Base-by-base conservation (phyloP, 768 basidiomycete species). In the Pleurotus djamor region DNA sequence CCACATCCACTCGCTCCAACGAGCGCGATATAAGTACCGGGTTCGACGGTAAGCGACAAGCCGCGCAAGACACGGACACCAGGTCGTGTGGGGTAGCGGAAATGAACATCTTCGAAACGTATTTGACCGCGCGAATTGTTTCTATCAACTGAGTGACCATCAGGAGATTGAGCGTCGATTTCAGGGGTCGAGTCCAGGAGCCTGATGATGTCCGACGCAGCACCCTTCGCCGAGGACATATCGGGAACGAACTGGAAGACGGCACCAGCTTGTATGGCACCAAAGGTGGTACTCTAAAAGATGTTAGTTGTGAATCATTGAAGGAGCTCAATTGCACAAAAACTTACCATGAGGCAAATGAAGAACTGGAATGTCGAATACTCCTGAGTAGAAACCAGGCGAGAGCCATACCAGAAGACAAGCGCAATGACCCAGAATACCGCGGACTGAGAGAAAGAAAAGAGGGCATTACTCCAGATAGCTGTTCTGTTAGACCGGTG, bases 31-130 rank as follows among this genome's bases (percentile, higher is more conserved):
- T 88, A 93, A 17, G 87, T 91, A 32, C 90, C 90, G 6, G 90
- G 89, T 65, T 89, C 80, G 33, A 91, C 83, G 41, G 82, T 80
- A 52, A 92, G 68, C 14, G 83, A 86, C 16, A 98, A 77, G 56
- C 85, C 89, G 45, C 91, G 87, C 60, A 98, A 74, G n/a, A 98
- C 93, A 51, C 89, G 89, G 14, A 92, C 86, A 65, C 84, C 85
- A 45, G 92, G 90, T 45, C 95, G 81, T 6, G 91, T 92, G 0
- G 95, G 95, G 73, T 97, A 97, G 12, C 91, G 85, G 83, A 98
- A 97, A 68, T 88, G 84, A 34, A 96, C 81, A 61, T 89, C 81
- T 69, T 94, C 88, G 63, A 96, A 83, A 28, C 80, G 82, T 59
- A 96, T 85, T 60, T 84, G 86, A 12, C 91, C 91, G 36, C 72